Evolutionary conservation across 805 yeast genomes (phyloP).

Genomic region (Hanseniaspora clermontiae): DNA sequence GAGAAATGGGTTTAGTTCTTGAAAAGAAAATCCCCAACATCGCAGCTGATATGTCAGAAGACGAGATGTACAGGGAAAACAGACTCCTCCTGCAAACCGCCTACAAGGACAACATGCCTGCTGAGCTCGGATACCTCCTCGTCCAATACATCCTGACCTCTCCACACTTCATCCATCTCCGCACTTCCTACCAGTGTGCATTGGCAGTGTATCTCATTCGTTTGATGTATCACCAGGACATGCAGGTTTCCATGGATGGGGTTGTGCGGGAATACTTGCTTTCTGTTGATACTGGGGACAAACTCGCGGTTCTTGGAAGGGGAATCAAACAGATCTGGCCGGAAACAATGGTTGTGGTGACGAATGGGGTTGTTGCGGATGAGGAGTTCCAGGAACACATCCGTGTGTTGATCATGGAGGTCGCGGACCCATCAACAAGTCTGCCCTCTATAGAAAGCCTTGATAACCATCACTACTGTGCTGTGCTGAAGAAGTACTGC

Average conservation of each 20-base stretch:
- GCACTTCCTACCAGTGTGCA: constrained; percentile 74
- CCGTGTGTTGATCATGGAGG: constrained; percentile 21
- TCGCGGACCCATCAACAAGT: constrained; percentile 23
- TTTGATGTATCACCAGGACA: constrained; percentile 41
- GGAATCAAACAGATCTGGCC: neutral
- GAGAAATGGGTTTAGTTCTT: constrained; percentile 39
- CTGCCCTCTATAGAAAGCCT: constrained; percentile 19
- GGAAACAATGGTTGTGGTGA: neutral
- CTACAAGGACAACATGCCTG: neutral
- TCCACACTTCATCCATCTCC: constrained; percentile 55
- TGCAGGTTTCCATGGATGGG: constrained; percentile 15
- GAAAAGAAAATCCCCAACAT: constrained; percentile 22
- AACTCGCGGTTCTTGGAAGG: neutral
- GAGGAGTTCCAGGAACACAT: constrained; percentile 19
- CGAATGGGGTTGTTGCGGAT: constrained; percentile 21
- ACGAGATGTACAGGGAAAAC: neutral
- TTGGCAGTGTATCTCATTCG: constrained; percentile 78
- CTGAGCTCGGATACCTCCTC: constrained; percentile 53
- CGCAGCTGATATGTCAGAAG: constrained; percentile 22
- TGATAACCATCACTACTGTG: neutral
- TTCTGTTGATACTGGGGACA: too few relatives aligned
- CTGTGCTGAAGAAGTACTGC: neutral
- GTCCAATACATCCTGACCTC: constrained; percentile 69
- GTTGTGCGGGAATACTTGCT: neutral
- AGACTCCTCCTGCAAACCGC: neutral